Conservation (phyloP, 2,329 filamentous ascomycete species). For the Beauveria bassiana region DNA sequence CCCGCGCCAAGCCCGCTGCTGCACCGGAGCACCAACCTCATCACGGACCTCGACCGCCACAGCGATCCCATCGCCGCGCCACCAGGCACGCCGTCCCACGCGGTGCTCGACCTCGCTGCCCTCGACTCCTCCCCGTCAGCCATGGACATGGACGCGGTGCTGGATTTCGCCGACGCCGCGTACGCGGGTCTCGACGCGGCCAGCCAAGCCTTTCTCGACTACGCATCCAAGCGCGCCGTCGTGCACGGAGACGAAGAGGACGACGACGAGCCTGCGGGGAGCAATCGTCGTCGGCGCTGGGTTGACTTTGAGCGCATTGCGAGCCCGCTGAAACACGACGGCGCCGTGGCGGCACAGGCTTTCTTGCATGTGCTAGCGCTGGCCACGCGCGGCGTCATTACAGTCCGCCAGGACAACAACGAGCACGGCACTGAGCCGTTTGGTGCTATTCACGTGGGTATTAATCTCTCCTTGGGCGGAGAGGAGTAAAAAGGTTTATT, state of each 20-base stretch:
- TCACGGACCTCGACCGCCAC: conserved; percentile 37
- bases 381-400: conserved; percentile 56
- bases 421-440: conserved; percentile 29
- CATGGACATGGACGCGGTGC: conserved; percentile 19
- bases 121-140: conserved; percentile 21
- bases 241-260: conserved; percentile 25
- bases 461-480: conserved; percentile 17
- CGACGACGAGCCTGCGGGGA: conserved; percentile 8
- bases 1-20: conserved; percentile 31
- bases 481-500: background rate
- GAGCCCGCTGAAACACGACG: conserved; percentile 43
- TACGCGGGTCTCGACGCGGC: conserved; percentile 35
- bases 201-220: conserved; percentile 38
- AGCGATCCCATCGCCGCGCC: conserved; percentile 30
- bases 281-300: conserved; percentile 31
- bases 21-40: conserved; percentile 25
- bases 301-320: conserved; percentile 66
- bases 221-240: conserved; percentile 29
- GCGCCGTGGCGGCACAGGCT: conserved; percentile 62
- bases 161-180: conserved; percentile 15
- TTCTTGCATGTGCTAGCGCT: conserved; percentile 68
- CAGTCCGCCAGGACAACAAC: conserved; percentile 51
- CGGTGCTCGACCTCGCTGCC: conserved; percentile 26
- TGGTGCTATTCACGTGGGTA: conserved; percentile 39
- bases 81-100: conserved; percentile 16